Percentiles rank a stretch among this genome's conserved stretches.
Evolutionary conservation across 345 rosid genomes (phyloP).

Genomic region (Toxicodendron radicans): DNA sequence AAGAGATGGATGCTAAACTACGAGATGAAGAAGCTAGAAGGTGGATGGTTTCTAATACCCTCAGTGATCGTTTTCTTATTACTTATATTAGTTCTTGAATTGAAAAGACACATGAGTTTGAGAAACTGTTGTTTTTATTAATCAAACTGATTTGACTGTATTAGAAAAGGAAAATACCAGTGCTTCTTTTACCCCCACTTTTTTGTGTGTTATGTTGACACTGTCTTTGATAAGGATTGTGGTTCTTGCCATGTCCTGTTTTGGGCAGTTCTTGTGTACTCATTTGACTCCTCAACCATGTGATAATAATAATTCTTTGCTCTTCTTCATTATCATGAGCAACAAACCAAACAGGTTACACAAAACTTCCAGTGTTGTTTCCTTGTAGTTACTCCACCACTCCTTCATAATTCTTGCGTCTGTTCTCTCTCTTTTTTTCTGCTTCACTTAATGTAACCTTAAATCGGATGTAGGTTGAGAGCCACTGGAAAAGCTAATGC

Average conservation of each 20-base stretch:
- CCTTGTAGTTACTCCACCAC: neutral
- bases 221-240: neutral
- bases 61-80: neutral
- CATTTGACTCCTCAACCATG: neutral
- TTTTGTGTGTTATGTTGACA: neutral
- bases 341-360: neutral
- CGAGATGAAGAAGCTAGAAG: conserved; percentile 88
- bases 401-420: neutral
- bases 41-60: conserved; percentile 29
- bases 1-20: conserved; percentile 80
- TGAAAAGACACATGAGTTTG: neutral
- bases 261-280: neutral
- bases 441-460: conserved; percentile 5
- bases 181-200: neutral
- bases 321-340: neutral
- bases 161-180: neutral
- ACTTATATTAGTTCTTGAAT: conserved; percentile 5
- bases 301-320: neutral
- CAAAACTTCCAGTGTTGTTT: neutral
- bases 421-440: neutral
- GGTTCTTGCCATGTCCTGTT: neutral
- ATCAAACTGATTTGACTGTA: neutral
- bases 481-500: conserved; percentile 59
- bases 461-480: conserved; percentile 44
- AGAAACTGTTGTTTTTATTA: neutral